phyloP scores from a whole-genome alignment of 2,329 filamentous ascomycete species.

The Emmonsia crescens region DNA sequence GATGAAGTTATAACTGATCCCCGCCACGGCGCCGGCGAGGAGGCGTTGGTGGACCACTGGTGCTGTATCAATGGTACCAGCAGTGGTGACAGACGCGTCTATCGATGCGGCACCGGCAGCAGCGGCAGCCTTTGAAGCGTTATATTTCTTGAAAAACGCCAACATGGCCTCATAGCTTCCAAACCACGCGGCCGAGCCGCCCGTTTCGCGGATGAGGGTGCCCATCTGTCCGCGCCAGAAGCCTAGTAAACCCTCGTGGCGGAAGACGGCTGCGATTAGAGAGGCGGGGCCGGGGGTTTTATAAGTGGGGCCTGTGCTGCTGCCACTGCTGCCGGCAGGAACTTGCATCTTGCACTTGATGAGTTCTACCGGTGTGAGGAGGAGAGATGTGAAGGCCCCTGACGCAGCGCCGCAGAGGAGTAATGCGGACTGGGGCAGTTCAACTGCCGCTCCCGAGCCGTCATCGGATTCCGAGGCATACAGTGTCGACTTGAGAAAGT shows the following conservation, averaged over 20 bases:
- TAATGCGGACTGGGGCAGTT: slow-evolving; percentile 63
- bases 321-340: slow-evolving; percentile 36
- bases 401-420: slow-evolving; percentile 74
- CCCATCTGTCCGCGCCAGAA: slow-evolving; percentile 96
- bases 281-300: slow-evolving; percentile 52
- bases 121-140: slow-evolving; percentile 24
- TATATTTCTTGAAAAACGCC: slow-evolving; percentile 54
- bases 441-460: slow-evolving; percentile 40
- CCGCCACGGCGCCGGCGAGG: slow-evolving; percentile 72
- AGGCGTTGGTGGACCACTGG: slow-evolving; percentile 80
- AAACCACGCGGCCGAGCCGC: slow-evolving; percentile 92
- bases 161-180: slow-evolving; percentile 75
- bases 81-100: slow-evolving; percentile 26
- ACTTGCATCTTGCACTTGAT: slow-evolving; percentile 99
- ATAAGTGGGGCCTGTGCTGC: slow-evolving; percentile 13
- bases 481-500: slow-evolving; percentile 53
- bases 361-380: slow-evolving; percentile 89
- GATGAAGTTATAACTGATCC: slow-evolving; percentile 90
- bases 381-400: slow-evolving; percentile 77
- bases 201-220: slow-evolving; percentile 86
- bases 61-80: slow-evolving; percentile 24
- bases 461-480: slow-evolving; percentile 46
- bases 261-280: slow-evolving; percentile 70
- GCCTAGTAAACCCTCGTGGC: slow-evolving; percentile 67
- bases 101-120: slow-evolving; percentile 6